Conservation (phyloP, 345 rosid genomes). For the Arabidopsis arenosa region DNA sequence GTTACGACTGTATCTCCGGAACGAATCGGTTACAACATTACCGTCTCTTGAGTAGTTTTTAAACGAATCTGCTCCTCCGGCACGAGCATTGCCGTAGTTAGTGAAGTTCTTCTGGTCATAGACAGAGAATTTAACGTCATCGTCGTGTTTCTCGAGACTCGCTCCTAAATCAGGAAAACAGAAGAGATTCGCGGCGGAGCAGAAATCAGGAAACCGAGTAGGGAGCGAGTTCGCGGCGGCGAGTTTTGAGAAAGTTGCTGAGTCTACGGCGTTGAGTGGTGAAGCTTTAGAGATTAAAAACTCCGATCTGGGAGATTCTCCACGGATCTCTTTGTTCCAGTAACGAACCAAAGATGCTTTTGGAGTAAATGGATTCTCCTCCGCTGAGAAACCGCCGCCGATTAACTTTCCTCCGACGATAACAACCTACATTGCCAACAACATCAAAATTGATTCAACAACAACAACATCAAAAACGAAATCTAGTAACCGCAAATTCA, state of each 20-base stretch:
- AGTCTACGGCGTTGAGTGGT: conserved; percentile 66
- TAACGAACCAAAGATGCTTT: conserved; percentile 76
- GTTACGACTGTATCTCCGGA: conserved; percentile 65
- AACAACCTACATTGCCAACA: conserved; percentile 51
- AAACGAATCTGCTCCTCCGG: conserved; percentile 66
- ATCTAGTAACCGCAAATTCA: background rate
- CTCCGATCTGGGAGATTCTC: conserved; percentile 50
- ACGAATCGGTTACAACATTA: conserved; percentile 53
- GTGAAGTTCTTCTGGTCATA: conserved; percentile 78
- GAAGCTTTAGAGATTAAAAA: conserved; percentile 84
- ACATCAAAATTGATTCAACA: conserved; percentile 11
- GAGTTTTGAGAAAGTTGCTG: conserved; percentile 71
- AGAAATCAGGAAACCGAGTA: conserved; percentile 67
- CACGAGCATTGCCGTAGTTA: conserved; percentile 60
- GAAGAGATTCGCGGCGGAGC: conserved; percentile 81
- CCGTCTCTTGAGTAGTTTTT: conserved; percentile 51
- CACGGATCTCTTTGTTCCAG: conserved; percentile 81
- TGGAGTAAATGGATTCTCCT: conserved; percentile 74
- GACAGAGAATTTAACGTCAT: conserved; percentile 58
- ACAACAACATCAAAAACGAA: background rate
- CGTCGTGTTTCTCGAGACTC: conserved; percentile 52
- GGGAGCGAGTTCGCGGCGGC: conserved; percentile 66
- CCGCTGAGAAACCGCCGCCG: conserved; percentile 42
- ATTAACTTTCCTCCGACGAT: conserved; percentile 42
- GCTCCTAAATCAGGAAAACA: conserved; percentile 71